Conservation (phyloP, 2,329 filamentous ascomycete genomes). For the Fusarium sp. region DNA sequence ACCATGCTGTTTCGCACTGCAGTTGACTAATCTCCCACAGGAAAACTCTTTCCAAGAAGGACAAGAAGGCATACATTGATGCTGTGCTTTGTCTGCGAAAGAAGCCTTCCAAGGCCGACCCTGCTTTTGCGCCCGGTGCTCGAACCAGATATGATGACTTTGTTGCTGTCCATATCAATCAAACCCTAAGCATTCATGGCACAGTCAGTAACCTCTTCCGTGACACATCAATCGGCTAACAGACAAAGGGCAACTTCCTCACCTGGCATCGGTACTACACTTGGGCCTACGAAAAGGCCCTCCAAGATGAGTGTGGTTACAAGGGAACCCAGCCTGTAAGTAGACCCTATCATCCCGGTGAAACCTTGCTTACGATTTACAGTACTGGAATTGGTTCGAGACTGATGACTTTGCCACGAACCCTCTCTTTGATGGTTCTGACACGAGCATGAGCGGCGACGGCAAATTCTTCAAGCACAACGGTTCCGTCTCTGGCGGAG, state of each 20-base stretch:
- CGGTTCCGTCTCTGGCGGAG: background rate
- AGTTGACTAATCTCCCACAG: rapidly evolving
- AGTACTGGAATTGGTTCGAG: conserved; percentile 27
- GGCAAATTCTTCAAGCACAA: conserved; percentile 12
- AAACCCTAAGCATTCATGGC: conserved; percentile 4
- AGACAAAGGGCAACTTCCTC: conserved; percentile 1
- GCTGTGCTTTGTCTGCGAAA: conserved; percentile 8
- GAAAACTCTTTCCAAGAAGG: background rate
- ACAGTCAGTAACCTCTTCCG: background rate
- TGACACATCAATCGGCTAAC: rapidly evolving
- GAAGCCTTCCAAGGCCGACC: conserved; percentile 7
- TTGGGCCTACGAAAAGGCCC: conserved; percentile 9
- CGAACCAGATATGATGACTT: conserved; percentile 23
- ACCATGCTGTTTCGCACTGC: rapidly evolving
- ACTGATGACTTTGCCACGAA: background rate
- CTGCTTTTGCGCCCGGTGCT: conserved; percentile 2
- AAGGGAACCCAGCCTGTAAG: conserved; percentile 17
- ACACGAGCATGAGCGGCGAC: conserved; percentile 16
- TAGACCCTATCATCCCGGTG: rapidly evolving
- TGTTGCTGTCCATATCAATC: conserved; percentile 18
- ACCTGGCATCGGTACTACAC: conserved; percentile 24
- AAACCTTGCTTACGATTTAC: rapidly evolving
- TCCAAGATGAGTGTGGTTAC: conserved; percentile 15
- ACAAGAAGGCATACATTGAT: conserved; percentile 5
- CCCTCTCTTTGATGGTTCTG: conserved; percentile 11